Evolutionary conservation across 2,329 filamentous ascomycete genomes (phyloP).

Genomic region (Arthrobotrys conoides): DNA sequence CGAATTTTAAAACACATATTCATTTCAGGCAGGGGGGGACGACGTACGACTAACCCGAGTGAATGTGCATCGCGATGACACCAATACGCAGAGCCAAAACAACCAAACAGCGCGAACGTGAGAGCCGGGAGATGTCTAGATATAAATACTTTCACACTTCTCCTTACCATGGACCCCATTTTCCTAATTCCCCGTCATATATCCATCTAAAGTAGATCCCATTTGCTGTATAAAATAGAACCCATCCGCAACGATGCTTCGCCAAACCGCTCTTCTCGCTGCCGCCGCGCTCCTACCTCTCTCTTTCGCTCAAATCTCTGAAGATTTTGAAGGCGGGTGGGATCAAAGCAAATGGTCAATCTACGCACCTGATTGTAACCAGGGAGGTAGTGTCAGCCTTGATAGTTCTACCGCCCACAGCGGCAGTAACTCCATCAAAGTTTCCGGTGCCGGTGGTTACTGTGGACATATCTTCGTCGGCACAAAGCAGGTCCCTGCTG

Average conservation of each 20-base stretch:
- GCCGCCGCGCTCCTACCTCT: slow-evolving; percentile 68
- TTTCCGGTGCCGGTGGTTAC: slow-evolving; percentile 72
- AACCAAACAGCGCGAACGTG: slow-evolving; percentile 30
- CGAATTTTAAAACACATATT: slow-evolving; percentile 59
- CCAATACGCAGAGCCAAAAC: neutral
- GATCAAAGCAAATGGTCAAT: slow-evolving; percentile 73
- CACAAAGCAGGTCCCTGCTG: slow-evolving; percentile 72
- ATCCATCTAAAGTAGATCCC: slow-evolving; percentile 17
- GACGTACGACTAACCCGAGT: slow-evolving; percentile 5
- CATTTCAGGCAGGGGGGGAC: slow-evolving; percentile 16
- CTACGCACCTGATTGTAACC: slow-evolving; percentile 74
- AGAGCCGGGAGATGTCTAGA: no score
- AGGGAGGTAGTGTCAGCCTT: slow-evolving; percentile 73
- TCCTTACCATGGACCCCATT: slow-evolving; percentile 55
- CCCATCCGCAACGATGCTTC: slow-evolving; percentile 67
- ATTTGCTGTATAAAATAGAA: slow-evolving; percentile 32
- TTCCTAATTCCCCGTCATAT: slow-evolving; percentile 36
- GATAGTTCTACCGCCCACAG: slow-evolving; percentile 73
- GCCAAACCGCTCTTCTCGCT: slow-evolving; percentile 68
- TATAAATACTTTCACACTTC: slow-evolving; percentile 62
- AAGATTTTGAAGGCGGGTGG: slow-evolving; percentile 74
- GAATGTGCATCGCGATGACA: slow-evolving; percentile 9
- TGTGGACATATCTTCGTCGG: slow-evolving; percentile 76
- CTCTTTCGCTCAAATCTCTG: slow-evolving; percentile 71
- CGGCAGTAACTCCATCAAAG: slow-evolving; percentile 72